phyloP scores from a whole-genome alignment of 2,329 filamentous ascomycete genomes.

The Aaosphaeria arxii region DNA sequence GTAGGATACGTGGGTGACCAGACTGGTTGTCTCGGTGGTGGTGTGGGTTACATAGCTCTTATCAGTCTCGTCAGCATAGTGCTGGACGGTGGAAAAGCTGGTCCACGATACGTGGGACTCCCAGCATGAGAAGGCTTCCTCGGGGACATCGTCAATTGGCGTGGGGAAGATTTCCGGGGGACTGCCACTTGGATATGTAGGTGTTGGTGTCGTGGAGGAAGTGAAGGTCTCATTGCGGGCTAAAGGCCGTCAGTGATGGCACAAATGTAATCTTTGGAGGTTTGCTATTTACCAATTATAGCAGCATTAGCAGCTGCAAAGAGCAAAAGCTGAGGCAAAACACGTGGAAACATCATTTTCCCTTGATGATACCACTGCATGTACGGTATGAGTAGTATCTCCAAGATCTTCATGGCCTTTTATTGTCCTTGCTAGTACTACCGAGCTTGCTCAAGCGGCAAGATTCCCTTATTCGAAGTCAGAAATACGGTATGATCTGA shows the following conservation, averaged over 20 bases:
- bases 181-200: slow-evolving; percentile 1
- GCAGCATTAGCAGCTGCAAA: not conserved
- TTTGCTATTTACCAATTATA: not conserved
- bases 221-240: not conserved
- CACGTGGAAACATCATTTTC: too few relatives aligned
- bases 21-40: not conserved
- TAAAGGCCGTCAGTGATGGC: not conserved
- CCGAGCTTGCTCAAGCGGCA: too few relatives aligned
- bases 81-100: not conserved
- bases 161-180: not conserved
- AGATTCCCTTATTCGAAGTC: too few relatives aligned
- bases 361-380: too few relatives aligned
- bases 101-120: slow-evolving; percentile 1
- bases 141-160: not conserved
- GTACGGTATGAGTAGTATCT: too few relatives aligned
- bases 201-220: not conserved
- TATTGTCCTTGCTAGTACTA: too few relatives aligned
- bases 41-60: not conserved
- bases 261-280: not conserved
- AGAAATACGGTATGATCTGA: too few relatives aligned
- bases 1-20: not conserved
- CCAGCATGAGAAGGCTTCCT: slow-evolving; percentile 3
- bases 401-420: too few relatives aligned
- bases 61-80: not conserved
- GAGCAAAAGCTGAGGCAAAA: not conserved